A percentile compares a stretch with the other conserved stretches of the same genome.
These are phyloP conservation scores for Prunus padus DNA, from an alignment of 306 rosid species.

Conservation along the genomic window DNA sequence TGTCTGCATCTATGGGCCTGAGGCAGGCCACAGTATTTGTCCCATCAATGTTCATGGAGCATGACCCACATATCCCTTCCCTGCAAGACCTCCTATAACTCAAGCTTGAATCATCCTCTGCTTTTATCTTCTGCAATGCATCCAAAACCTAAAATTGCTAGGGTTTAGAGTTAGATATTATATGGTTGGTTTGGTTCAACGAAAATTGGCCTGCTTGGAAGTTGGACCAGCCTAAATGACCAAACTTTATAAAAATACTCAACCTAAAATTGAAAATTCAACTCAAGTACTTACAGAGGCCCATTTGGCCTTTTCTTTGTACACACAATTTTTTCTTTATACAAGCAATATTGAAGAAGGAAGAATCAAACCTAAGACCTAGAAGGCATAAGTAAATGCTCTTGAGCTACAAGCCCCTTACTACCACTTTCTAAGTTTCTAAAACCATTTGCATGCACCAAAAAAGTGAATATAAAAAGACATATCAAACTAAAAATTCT, in stretches of 20 bases:
- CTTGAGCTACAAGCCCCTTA: no score
- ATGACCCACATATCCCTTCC: slow-evolving; percentile 52
- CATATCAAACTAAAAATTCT: neutral
- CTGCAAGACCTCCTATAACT: slow-evolving; percentile 47
- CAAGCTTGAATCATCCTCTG: slow-evolving; percentile 43
- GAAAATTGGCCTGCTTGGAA: neutral
- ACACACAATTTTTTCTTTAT: no score
- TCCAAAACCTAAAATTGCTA: slow-evolving; percentile 35
- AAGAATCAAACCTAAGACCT: no score
- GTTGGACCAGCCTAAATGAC: neutral
- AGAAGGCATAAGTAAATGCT: no score
- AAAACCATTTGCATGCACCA: no score
- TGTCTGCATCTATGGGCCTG: slow-evolving; percentile 37
- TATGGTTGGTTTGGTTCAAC: no score
- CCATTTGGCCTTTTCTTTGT: neutral
- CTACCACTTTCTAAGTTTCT: no score
- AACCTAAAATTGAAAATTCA: neutral
- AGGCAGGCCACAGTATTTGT: slow-evolving; percentile 41
- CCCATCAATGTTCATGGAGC: slow-evolving; percentile 51
- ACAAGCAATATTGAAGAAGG: no score
- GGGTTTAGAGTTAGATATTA: neutral
- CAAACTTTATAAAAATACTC: neutral
- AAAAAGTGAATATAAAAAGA: neutral
- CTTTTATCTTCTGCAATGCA: slow-evolving; percentile 47
- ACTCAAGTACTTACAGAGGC: neutral